phyloP scores from a whole-genome alignment of 1,284 basidiomycete species.

The Moesziomyces sp. region DNA sequence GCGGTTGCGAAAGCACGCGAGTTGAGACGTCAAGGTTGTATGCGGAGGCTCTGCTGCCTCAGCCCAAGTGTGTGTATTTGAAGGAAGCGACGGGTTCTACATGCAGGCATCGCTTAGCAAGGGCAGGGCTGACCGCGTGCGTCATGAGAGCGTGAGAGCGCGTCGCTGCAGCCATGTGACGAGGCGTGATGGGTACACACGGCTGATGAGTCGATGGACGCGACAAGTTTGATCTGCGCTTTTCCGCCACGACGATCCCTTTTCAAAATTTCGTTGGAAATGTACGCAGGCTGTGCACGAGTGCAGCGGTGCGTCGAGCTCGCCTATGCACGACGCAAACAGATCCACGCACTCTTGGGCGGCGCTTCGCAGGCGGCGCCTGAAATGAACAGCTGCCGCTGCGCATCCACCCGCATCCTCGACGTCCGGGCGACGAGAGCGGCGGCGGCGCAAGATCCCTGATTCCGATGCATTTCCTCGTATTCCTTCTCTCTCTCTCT shows the following conservation, averaged over 20 bases:
- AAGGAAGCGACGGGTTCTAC: no score
- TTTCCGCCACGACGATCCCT: not conserved
- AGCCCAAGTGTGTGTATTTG: no score
- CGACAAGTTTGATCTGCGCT: not conserved
- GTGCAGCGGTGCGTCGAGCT: not conserved
- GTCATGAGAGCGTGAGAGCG: not conserved
- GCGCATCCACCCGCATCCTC: not conserved
- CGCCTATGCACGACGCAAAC: conserved; percentile 13
- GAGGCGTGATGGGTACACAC: not conserved
- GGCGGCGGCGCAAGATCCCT: no score
- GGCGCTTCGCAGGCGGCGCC: not conserved
- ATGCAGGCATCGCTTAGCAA: no score
- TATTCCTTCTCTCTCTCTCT: no score
- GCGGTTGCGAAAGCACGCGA: no score
- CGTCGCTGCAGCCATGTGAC: not conserved
- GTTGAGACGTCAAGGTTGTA: no score
- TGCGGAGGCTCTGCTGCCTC: no score
- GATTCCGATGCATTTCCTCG: no score
- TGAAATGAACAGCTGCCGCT: conserved; percentile 1
- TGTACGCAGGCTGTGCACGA: not conserved
- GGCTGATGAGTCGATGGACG: not conserved
- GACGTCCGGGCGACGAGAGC: no score
- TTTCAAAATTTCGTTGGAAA: not conserved
- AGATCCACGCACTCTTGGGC: conserved; percentile 1
- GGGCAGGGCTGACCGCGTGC: not conserved